Evolutionary conservation across 331 rosid species (phyloP).

Genomic region (Prunus yedoensis): DNA sequence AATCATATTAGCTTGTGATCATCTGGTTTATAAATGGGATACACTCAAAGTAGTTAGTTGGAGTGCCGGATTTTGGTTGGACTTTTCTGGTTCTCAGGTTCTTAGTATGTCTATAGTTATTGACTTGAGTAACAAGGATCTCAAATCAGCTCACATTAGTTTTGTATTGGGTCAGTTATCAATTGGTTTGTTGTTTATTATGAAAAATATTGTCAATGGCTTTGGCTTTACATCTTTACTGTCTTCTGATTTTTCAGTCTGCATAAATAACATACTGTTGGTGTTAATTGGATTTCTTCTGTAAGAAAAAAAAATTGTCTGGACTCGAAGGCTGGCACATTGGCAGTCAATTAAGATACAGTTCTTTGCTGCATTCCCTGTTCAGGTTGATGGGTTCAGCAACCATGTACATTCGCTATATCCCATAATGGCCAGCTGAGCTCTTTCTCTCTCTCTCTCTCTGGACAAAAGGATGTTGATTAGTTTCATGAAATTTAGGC

Average conservation of each 20-base stretch:
- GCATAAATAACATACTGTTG: not conserved
- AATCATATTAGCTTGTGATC: slow-evolving; percentile 15
- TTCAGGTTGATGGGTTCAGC: slow-evolving; percentile 94
- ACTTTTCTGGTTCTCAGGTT: not conserved
- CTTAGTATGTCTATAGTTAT: not conserved
- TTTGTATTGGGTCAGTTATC: not conserved
- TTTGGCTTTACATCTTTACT: not conserved
- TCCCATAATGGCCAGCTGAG: slow-evolving; percentile 79
- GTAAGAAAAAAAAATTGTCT: not conserved
- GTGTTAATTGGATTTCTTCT: not conserved
- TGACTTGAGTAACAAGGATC: not conserved
- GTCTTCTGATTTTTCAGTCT: not conserved
- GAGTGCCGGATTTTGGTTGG: not conserved
- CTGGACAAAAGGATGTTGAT: not conserved
- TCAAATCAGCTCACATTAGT: not conserved
- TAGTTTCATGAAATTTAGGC: no score
- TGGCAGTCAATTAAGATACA: slow-evolving; percentile 86
- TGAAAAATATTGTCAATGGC: not conserved
- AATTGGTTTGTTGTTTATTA: not conserved
- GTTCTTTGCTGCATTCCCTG: slow-evolving; percentile 74
- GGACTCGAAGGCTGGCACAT: slow-evolving; percentile 86
- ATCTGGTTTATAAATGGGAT: slow-evolving; percentile 8
- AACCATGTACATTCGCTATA: slow-evolving; percentile 66
- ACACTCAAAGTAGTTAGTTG: not conserved
- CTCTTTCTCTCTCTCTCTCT: not conserved